Evolutionary conservation across 2,329 filamentous ascomycete genomes (phyloP).

Genomic region (Diaporthe batatas): DNA sequence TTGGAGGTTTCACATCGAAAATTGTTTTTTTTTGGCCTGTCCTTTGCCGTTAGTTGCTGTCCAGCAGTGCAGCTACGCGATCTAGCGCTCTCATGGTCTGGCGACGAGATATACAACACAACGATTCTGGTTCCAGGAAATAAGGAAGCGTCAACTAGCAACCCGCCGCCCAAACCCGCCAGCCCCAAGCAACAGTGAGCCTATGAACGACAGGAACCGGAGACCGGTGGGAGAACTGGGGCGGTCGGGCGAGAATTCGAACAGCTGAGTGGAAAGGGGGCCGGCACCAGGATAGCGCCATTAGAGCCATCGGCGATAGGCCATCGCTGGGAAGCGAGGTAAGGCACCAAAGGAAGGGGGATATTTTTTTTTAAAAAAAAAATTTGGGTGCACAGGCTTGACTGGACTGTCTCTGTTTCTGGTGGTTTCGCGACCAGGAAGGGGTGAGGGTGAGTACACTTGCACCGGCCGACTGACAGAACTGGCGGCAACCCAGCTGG

Average conservation of each 20-base stretch:
- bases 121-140: neutral
- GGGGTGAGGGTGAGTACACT: neutral
- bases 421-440: no score
- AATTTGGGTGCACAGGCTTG: neutral
- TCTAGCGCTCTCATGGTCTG: neutral
- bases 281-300: neutral
- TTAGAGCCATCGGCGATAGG: neutral
- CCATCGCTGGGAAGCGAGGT: neutral
- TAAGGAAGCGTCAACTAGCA: neutral
- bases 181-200: neutral
- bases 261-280: neutral
- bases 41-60: neutral
- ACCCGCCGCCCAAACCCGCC: no score
- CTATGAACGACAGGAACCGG: no score
- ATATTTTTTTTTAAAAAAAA: no score
- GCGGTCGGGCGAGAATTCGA: neutral
- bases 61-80: neutral
- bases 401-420: neutral
- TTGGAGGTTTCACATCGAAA: neutral
- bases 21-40: neutral
- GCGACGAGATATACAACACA: neutral
- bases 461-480: neutral
- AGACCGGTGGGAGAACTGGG: neutral
- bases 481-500: neutral
- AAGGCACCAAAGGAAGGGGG: neutral